These are phyloP conservation scores for Diplocarpon rosae DNA, from an alignment of 2,329 filamentous ascomycete species.

Conservation along the genomic window DNA sequence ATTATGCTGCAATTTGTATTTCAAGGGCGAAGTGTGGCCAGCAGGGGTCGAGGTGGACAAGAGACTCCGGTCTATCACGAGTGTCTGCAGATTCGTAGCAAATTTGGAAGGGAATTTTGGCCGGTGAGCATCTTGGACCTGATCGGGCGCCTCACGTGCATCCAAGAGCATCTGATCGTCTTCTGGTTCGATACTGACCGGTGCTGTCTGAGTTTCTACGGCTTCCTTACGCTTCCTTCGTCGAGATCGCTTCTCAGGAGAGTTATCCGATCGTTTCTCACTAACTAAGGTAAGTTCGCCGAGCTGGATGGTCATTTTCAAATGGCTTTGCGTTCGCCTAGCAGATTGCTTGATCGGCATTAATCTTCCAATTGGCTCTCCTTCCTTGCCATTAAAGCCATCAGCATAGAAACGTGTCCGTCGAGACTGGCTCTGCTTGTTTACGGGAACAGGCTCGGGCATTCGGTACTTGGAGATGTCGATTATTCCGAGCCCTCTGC, in stretches of 20 bases:
- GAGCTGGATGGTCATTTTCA: conserved; percentile 1
- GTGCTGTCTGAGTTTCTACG: neutral
- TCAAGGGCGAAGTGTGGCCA: neutral
- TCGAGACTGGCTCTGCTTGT: no score
- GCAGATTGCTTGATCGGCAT: conserved; percentile 14
- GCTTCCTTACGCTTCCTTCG: neutral
- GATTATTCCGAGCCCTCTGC: conserved; percentile 5
- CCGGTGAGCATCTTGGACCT: neutral
- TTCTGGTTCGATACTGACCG: neutral
- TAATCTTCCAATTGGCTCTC: conserved; percentile 13
- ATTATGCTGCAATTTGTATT: neutral
- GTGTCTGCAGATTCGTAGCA: neutral
- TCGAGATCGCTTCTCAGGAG: neutral
- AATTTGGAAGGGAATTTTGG: neutral
- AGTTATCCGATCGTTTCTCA: neutral
- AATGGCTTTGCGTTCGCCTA: neutral
- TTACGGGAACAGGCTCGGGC: conserved; percentile 4
- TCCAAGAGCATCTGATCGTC: neutral
- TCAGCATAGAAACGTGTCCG: conserved; percentile 14
- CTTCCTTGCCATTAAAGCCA: conserved; percentile 22
- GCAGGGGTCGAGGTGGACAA: neutral
- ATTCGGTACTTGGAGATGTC: conserved; percentile 15
- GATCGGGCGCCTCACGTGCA: neutral
- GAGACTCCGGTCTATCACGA: neutral
- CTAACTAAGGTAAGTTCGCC: conserved; percentile 10